Base-by-base conservation (phyloP, 2,329 filamentous ascomycete genomes). In the Fusarium tuaranense region DNA sequence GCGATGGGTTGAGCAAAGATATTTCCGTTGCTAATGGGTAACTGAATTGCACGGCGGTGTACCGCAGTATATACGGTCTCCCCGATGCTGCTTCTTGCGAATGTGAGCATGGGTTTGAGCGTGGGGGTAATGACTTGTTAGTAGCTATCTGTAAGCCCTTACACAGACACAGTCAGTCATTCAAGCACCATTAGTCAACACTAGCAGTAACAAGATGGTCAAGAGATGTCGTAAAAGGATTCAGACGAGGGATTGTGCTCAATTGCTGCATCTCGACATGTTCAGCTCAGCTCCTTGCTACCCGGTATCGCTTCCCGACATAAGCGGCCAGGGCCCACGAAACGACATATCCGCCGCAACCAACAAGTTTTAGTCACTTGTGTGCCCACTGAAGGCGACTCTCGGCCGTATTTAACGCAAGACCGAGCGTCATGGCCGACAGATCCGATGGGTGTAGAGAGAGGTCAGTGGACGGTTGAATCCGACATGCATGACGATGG, bases 1-100 rank as follows among this genome's bases (percentile, higher is more conserved):
- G 75, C 89, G 95, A 73, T 98, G 95, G 95, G 91, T 98, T 57
- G 96, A 98, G 86, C 92, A 91, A 81, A 91, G 92, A 79, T 98
- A 98, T 83, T 93, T 98, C 81, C 92, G 95, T n/a, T 97, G 95
- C 83, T 98, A 70, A 81, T 59, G 38, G 18, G 34, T 27, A 34
- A 9, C 6, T 41, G 18, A 16, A 16, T 20, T 25, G 27, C 30
- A n/a, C 46, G 22, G n/a, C 16, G 9, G 51, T 48, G 55, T 63
- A 64, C 55, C 55, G 65, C 65, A 68, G 63, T 55, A 68, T 74
- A 76, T 51, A 63, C 25, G 32, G 38, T 70, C 46, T 51, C 36
- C 18, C 32, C 27, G 34, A 39, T 41, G 59, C 25, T 41, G 8
- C 20, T 25, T 59, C n/a, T 64, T 7, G 34, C 30, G 27, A 55